Percentiles rank a stretch among this genome's conserved stretches.
Conservation (phyloP, 23 red algal genomes). For the Cyanidiococcus yangmingshanensis region DNA sequence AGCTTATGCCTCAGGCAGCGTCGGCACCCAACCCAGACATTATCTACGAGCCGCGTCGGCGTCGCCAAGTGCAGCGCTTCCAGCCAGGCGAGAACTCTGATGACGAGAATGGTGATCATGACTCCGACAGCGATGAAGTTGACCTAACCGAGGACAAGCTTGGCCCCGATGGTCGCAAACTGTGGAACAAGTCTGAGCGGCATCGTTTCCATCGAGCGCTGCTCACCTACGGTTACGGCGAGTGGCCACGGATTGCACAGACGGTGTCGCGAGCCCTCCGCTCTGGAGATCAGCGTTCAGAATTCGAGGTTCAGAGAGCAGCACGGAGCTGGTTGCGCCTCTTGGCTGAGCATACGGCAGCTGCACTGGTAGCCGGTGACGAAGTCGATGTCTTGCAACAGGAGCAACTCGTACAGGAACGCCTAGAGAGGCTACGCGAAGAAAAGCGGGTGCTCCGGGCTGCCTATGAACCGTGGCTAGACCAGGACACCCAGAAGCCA, state of each 20-base stretch:
- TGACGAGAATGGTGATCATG: slow-evolving; percentile 26
- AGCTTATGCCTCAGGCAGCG: slow-evolving; percentile 34
- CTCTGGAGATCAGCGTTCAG: not conserved
- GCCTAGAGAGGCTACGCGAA: not conserved
- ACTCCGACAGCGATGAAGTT: slow-evolving; percentile 21
- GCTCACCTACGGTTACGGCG: slow-evolving; percentile 32
- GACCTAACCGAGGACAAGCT: slow-evolving; percentile 15
- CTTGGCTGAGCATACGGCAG: slow-evolving; percentile 21
- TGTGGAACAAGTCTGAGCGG: slow-evolving; percentile 49
- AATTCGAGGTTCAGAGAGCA: slow-evolving; percentile 12
- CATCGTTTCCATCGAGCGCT: slow-evolving; percentile 35
- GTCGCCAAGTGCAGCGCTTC: slow-evolving; percentile 39
- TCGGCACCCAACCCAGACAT: slow-evolving; percentile 6
- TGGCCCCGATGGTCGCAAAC: slow-evolving; percentile 24
- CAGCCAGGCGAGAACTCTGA: slow-evolving; percentile 17
- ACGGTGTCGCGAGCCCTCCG: not conserved
- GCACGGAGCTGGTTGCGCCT: slow-evolving; percentile 20
- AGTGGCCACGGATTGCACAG: slow-evolving; percentile 21
- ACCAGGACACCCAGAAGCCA: not conserved
- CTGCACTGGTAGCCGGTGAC: slow-evolving; percentile 10
- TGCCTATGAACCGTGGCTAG: slow-evolving; percentile 5
- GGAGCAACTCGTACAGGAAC: slow-evolving; percentile 1
- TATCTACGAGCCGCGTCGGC: slow-evolving; percentile 23
- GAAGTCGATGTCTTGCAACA: not conserved
- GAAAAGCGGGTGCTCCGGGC: slow-evolving; percentile 9